phyloP scores from a whole-genome alignment of 352 stramenopile genomes.

The Globisporangium acanthophoron region DNA sequence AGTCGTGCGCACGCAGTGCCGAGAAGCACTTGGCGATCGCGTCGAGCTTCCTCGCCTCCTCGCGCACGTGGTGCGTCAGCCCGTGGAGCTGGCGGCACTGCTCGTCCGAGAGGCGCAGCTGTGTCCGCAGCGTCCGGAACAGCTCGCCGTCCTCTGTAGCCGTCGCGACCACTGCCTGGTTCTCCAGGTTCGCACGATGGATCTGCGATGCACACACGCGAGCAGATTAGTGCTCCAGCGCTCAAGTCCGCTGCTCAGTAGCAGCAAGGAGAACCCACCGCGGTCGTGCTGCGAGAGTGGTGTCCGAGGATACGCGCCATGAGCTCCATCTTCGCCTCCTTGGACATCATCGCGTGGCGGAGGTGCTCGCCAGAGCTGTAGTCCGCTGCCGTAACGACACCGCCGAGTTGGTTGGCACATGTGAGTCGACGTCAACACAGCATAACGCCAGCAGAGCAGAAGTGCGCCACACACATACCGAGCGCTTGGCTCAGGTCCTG shows the following conservation, averaged over 20 bases:
- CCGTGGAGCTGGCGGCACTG: constrained; percentile 58
- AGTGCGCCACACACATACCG: constrained; percentile 25
- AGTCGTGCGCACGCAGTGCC: constrained; percentile 74
- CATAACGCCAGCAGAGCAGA: not conserved
- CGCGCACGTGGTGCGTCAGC: constrained; percentile 35
- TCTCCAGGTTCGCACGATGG: constrained; percentile 74
- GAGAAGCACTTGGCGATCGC: constrained; percentile 86
- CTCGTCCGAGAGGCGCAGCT: constrained; percentile 62
- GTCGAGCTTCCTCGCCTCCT: constrained; percentile 72
- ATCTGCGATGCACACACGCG: constrained; percentile 29
- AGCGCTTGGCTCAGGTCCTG: constrained; percentile 67
- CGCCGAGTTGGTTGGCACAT: no score
- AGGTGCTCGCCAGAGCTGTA: constrained; percentile 75
- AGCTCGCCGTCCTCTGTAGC: constrained; percentile 58
- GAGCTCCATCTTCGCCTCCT: constrained; percentile 80
- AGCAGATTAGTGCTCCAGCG: no score
- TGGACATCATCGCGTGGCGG: constrained; percentile 77
- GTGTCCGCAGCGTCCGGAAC: constrained; percentile 38
- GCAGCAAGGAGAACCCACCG: constrained; percentile 23
- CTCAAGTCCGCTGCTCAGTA: no score
- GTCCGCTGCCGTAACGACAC: constrained; percentile 21
- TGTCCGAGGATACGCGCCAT: constrained; percentile 74
- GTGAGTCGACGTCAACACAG: not conserved
- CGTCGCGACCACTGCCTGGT: constrained; percentile 66
- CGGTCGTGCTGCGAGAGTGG: constrained; percentile 67